Evolutionary conservation across 208 protist species (phyloP), one percentile per base, ranked within the genome.

Genomic region (Leishmania braziliensis): DNA sequence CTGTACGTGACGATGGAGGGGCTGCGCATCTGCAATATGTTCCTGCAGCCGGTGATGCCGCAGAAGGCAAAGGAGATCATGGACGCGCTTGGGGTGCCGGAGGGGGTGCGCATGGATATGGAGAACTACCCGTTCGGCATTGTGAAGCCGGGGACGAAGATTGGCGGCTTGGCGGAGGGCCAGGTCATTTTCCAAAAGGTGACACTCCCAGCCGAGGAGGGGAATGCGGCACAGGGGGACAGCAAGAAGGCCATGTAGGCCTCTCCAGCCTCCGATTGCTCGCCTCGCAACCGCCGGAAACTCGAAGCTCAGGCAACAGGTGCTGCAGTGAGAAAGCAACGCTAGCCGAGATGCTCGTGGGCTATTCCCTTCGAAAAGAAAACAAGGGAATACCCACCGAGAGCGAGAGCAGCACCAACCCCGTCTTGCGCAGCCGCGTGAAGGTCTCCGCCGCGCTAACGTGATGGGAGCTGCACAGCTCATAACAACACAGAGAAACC

Each of bases 1-100:
- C 87, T 99, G 29, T 98, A 98, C 85, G 77, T 97, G 33, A 91
- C 85, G 50, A 94, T 97, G 81, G 98, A 99, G 86, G 94, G 90
- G 12, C 81, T 97, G n/a, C 93, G 98, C 43, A 75, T 98, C 8
- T 90, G 91, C 36, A 86, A 87, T 23, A 88, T 95, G 63, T 83
- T 98, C 14, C 86, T 99, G 54, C 87, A 90, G 79, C 95, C 97
- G 9, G 89, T 98, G 53, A 90, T 99, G 60, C 94, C 96, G 43
- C 78, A 91, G 58, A 95, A 97, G 81, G 73, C 92, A 33, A 71
- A 51, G 29, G 89, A 94, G 76, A 98, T 98, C 75, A 92, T 99
- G 54, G 90, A 98, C 80, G 88, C 90, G 74, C 86, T 99, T 43
- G 92, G 91, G 50, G 93, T 99, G n/a, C 91, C 92, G 46, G 69